phyloP scores from a whole-genome alignment of 169 alveolate genomes.

The Amoebophrya sp. region DNA sequence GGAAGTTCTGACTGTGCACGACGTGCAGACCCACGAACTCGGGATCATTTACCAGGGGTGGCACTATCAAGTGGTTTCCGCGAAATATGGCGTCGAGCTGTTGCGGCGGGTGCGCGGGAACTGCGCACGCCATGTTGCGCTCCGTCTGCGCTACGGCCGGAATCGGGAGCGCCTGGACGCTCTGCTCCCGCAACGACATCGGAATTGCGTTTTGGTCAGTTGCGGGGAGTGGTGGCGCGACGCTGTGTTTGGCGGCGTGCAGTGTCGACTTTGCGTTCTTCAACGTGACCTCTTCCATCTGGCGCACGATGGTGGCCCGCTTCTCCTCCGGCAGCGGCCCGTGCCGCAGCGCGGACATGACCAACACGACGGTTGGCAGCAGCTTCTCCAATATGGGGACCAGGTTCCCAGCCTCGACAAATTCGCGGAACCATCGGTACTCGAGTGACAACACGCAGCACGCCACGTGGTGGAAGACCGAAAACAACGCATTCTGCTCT shows the following conservation, averaged over 20 bases:
- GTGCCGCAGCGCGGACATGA: not conserved
- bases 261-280: too few species aligned
- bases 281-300: not conserved
- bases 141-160: too few species aligned
- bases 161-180: too few species aligned
- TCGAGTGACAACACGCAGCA: not conserved
- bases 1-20: not conserved
- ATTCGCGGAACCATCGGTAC: not conserved
- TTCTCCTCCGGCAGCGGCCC: not conserved
- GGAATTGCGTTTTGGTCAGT: too few species aligned
- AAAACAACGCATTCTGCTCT: not conserved
- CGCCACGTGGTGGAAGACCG: not conserved
- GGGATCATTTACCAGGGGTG: not conserved
- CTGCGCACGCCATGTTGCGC: too few species aligned
- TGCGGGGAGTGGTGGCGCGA: too few species aligned
- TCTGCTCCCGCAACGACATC: too few species aligned
- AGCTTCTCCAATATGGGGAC: not conserved
- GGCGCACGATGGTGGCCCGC: not conserved
- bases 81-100: too few species aligned
- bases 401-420: not conserved
- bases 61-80: not conserved
- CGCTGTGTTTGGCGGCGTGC: too few species aligned
- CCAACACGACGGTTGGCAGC: not conserved
- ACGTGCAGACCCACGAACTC: not conserved
- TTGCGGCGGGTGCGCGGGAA: too few species aligned